Base-by-base conservation (phyloP, 2,329 filamentous ascomycete species). In the Penicillium sp. region DNA sequence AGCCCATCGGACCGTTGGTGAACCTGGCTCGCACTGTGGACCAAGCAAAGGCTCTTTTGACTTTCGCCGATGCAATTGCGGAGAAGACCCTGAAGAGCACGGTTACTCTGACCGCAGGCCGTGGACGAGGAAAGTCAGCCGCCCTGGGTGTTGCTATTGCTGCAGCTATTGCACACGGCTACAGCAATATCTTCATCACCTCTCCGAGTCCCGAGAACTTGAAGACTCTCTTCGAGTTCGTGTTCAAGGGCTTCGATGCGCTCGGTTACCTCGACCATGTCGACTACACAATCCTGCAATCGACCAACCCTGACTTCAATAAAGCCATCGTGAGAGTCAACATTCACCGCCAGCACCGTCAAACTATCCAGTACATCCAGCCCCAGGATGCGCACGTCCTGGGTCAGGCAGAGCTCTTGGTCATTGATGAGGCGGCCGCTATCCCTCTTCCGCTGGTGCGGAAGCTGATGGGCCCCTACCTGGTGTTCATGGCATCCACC, bases 181-280 rank as follows among this genome's bases (percentile, higher is more conserved):
- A 99, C 74, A 96, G 91, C 78, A 99, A 99, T 72, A 96, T 99
- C 65, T 99, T 99, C 75, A 96, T 99, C 69, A 99, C 94, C 1
- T 97, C 92, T 1, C 92, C 92, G 0, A 96, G 90, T 55, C 94
- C 94, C 0, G 95, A 99, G 75, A 99, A 99, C 74, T 80, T 99
- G 80, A 99, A 97, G 77, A 99, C 94, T 0, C 79, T 99, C 7
- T 99, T 99, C 69, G 92, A 99, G 66, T 99, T 99, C 65, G 84
- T 99, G 16, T 96, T 99, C 80, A 97, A 96, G 72, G 94, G 92
- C 0, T 99, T 99, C 64, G 94, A 99, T 69, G 89, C 92, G 10
- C 80, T 99, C 25, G 89, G 88, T 28, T 99, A 99, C 67, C 84
- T 91, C 58, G 94, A 99, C 63, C 94, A 99, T 68, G 85, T 91